Percentiles rank a stretch among this genome's conserved stretches.
Conservation (phyloP, 192 early-diverging fungal genomes). For the Mortierella claussenii region DNA sequence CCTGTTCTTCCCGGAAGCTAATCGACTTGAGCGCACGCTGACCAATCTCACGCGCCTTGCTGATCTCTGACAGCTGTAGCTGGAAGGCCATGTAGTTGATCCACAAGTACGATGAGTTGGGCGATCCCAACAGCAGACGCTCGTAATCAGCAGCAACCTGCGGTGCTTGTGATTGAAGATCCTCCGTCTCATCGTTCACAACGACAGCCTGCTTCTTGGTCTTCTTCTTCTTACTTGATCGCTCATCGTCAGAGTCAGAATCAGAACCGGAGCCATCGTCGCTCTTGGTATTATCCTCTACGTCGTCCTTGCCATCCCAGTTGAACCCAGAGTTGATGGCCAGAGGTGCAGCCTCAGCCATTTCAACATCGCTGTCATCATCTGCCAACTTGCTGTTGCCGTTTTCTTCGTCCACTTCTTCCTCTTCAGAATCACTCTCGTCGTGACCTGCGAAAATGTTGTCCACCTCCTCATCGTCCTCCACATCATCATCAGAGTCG, state of each 20-base stretch:
- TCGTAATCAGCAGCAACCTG: slow-evolving; percentile 90
- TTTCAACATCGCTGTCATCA: slow-evolving; percentile 47
- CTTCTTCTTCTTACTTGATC: slow-evolving; percentile 59
- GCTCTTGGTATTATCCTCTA: slow-evolving; percentile 46
- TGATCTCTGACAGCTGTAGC: slow-evolving; percentile 91
- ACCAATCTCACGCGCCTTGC: slow-evolving; percentile 91
- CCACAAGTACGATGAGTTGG: slow-evolving; percentile 97
- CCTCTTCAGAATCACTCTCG: slow-evolving; percentile 40
- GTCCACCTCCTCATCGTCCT: slow-evolving; percentile 23
- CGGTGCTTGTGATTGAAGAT: slow-evolving; percentile 73
- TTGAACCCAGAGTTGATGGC: slow-evolving; percentile 34
- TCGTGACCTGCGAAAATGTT: slow-evolving; percentile 38
- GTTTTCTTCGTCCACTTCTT: slow-evolving; percentile 44
- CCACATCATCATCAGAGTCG: slow-evolving; percentile 45
- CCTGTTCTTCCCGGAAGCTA: slow-evolving; percentile 90
- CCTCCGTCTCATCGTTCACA: slow-evolving; percentile 75
- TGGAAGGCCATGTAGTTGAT: slow-evolving; percentile 99
- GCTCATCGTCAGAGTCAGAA: slow-evolving; percentile 58
- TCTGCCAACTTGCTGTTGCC: slow-evolving; percentile 2
- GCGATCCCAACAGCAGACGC: slow-evolving; percentile 91
- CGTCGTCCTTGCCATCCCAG: slow-evolving; percentile 56
- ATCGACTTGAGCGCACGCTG: slow-evolving; percentile 96
- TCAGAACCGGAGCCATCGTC: slow-evolving; percentile 41
- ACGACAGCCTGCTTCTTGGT: slow-evolving; percentile 62
- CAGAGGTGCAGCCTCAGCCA: slow-evolving; percentile 34